Evolutionary conservation across 2,329 filamentous ascomycete genomes (phyloP), one percentile per base, ranked within the genome.

Genomic region (Neonectria magnoliae): DNA sequence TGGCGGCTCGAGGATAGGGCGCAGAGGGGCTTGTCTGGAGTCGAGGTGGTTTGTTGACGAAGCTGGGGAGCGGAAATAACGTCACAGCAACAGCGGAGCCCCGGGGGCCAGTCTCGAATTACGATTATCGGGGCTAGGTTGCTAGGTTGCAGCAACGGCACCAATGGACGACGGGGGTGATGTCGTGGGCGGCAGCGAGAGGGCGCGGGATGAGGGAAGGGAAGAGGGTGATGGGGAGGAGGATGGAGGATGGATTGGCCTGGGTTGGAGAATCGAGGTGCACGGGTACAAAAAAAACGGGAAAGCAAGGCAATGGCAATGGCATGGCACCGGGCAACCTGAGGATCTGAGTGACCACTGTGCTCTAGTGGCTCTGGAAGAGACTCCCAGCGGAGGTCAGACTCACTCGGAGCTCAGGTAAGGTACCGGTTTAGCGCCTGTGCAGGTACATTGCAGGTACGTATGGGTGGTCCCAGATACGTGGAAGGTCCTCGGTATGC

Each of bases 11-110:
- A 65, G 52, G 36, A 65, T 38, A 54, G 57, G 62, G 64, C 53
- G 41, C 58, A 52, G 60, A 62, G 64, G 58, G 60, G 41, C 57
- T 53, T 60, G 56, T 62, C 54, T 60, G 48, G 48, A 44, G 58
- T 36, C 42, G 41, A 11, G 31, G 38, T 64, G 56, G 62, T 52
- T 72, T 70, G 58, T 68, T 68, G 70, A 64, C 60, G 60, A 63
- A 62, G 60, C 31, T 58, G 48, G 51, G 50, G 50, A 64, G 64
- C 60, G 71, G 68, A 66, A 70, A 73, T 67, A 71, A 69, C 71
- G 72, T 75, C 72, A 75, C 70, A 68, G 57, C 60, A 66, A 61
- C 71, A 64, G 48, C 48, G 48, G 50, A 53, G 61, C 48, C 48
- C 60, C 22, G 48, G 56, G 60, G 53, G 54, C 61, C 27, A 51